These are phyloP conservation scores for Annona squamosa DNA, from an alignment of 164 flowering plant genomes.

Conservation along the genomic window DNA sequence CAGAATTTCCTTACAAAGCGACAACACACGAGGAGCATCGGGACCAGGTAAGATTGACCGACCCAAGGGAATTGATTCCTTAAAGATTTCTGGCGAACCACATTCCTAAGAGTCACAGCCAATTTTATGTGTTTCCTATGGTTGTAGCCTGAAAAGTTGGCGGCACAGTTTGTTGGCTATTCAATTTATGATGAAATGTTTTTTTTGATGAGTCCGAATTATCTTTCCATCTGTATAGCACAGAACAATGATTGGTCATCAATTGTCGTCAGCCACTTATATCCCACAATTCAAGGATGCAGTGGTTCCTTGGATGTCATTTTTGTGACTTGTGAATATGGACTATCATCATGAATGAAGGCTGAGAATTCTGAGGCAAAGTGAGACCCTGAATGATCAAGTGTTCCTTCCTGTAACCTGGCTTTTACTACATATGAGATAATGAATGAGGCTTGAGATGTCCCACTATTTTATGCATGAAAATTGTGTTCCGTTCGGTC, in stretches of 20 bases:
- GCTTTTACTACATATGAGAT: not conserved
- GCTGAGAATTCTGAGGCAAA: not conserved
- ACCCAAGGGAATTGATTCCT: too few relatives aligned
- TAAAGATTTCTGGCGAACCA: too few relatives aligned
- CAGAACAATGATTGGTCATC: too few relatives aligned
- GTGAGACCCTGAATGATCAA: not conserved
- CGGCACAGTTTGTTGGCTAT: not conserved
- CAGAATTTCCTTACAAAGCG: constrained; percentile 47
- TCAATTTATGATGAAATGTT: too few relatives aligned
- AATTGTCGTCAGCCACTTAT: too few relatives aligned
- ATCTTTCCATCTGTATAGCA: too few relatives aligned
- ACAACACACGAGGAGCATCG: constrained; percentile 61
- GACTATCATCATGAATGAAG: too few relatives aligned
- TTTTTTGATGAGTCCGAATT: too few relatives aligned
- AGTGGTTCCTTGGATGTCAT: too few relatives aligned
- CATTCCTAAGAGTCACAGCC: not conserved
- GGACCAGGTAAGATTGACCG: constrained; percentile 35
- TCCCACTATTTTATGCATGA: not conserved
- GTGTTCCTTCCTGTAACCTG: not conserved
- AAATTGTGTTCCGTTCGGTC: not conserved
- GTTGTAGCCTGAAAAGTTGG: not conserved
- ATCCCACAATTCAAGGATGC: not conserved
- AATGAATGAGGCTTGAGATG: not conserved
- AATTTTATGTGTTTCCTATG: not conserved
- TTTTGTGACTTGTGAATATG: too few relatives aligned